phyloP scores from a whole-genome alignment of 2,329 filamentous ascomycete species.

The Phialocephala sp. region DNA sequence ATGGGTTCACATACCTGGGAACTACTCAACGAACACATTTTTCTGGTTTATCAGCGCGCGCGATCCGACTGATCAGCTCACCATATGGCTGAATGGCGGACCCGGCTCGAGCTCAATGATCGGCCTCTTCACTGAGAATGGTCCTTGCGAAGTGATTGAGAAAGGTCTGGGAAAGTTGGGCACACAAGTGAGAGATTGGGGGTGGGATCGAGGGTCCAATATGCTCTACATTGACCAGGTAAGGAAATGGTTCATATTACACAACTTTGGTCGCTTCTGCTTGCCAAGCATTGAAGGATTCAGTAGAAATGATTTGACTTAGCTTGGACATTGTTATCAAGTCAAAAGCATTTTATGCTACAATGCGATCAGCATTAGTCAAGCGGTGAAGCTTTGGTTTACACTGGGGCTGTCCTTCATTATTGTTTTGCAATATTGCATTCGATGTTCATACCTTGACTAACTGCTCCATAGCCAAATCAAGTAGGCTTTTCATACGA shows the following conservation, averaged over 20 bases:
- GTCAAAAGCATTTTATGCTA: neutral
- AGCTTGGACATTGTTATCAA: neutral
- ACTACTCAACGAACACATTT: slow-evolving; percentile 56
- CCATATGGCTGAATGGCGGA: slow-evolving; percentile 72
- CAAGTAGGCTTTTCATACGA: slow-evolving; percentile 75
- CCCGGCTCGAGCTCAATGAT: slow-evolving; percentile 69
- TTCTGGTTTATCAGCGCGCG: slow-evolving; percentile 55
- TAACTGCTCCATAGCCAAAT: slow-evolving; percentile 60
- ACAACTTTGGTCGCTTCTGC: neutral
- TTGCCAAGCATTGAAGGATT: slow-evolving; percentile 6
- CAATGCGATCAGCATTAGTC: neutral
- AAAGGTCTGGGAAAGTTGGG: slow-evolving; percentile 54
- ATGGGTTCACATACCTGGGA: slow-evolving; percentile 67
- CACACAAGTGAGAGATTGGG: slow-evolving; percentile 65
- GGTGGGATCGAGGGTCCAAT: slow-evolving; percentile 67
- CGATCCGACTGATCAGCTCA: slow-evolving; percentile 55
- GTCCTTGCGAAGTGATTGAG: slow-evolving; percentile 58
- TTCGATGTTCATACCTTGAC: slow-evolving; percentile 9
- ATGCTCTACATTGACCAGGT: slow-evolving; percentile 60
- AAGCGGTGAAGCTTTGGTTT: neutral
- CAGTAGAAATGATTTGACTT: neutral
- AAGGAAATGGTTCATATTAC: slow-evolving; percentile 31
- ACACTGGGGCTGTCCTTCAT: neutral
- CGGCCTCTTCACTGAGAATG: slow-evolving; percentile 66
- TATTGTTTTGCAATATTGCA: neutral